phyloP scores from a whole-genome alignment of 768 basidiomycete genomes.

The Hydnum rufescens region DNA sequence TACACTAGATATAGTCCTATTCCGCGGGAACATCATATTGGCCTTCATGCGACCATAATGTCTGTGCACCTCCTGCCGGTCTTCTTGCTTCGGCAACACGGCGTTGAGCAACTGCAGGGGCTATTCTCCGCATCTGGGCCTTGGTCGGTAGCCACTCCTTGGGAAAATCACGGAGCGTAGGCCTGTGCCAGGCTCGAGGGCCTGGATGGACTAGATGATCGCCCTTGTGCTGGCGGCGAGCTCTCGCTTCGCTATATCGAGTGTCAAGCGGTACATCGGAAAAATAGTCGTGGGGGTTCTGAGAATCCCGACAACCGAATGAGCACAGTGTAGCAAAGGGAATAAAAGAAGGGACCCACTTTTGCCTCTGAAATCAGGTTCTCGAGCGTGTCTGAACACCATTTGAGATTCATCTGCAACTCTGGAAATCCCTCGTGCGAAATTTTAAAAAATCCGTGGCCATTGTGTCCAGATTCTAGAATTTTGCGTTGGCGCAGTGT shows the following conservation, averaged over 20 bases:
- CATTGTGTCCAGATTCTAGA: slow-evolving; percentile 8
- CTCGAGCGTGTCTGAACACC: slow-evolving; percentile 77
- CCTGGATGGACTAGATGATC: slow-evolving; percentile 24
- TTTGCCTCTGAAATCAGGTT: slow-evolving; percentile 63
- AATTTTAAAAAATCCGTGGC: slow-evolving; percentile 77
- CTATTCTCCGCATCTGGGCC: no score
- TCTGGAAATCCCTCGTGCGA: slow-evolving; percentile 73
- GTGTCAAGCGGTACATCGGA: slow-evolving; percentile 59
- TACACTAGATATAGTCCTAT: no score
- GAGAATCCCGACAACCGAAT: background rate
- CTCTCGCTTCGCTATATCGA: slow-evolving; percentile 57
- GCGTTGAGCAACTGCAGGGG: no score
- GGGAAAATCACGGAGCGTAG: slow-evolving; percentile 65
- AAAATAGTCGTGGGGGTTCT: slow-evolving; percentile 29
- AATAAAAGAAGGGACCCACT: slow-evolving; percentile 29
- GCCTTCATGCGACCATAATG: no score
- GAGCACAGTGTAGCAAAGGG: background rate
- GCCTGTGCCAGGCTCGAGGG: slow-evolving; percentile 29
- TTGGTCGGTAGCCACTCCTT: slow-evolving; percentile 81
- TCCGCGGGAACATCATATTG: no score
- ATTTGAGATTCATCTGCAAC: slow-evolving; percentile 79
- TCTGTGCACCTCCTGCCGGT: no score
- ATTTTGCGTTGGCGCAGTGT: slow-evolving; percentile 3
- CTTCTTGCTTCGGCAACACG: no score
- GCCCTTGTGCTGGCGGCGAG: slow-evolving; percentile 50